These are phyloP conservation scores for Tulasnella calospora DNA, from an alignment of 768 basidiomycete genomes.

Conservation along the genomic window DNA sequence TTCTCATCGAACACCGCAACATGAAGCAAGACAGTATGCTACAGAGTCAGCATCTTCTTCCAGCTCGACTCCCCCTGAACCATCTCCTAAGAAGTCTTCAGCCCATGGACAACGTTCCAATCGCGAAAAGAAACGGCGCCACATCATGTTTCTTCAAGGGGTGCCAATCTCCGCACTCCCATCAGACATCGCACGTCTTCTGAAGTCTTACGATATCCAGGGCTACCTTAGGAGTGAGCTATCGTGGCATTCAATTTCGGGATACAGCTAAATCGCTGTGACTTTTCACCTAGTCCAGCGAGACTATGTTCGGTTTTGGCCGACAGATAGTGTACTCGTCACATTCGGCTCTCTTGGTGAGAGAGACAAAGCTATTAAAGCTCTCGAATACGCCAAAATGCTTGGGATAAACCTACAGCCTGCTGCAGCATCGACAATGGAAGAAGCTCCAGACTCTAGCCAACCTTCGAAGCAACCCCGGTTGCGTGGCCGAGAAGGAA, in stretches of 20 bases:
- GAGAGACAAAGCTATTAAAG: constrained; percentile 41
- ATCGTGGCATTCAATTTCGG: not conserved
- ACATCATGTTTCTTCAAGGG: not conserved
- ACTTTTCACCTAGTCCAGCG: constrained; percentile 45
- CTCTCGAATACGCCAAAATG: constrained; percentile 45
- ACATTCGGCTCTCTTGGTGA: constrained; percentile 49
- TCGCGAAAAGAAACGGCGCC: not conserved
- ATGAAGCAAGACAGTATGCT: not conserved
- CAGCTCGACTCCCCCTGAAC: not conserved
- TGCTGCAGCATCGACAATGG: constrained; percentile 34
- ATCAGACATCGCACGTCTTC: constrained; percentile 46
- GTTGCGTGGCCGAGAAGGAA: constrained; percentile 43
- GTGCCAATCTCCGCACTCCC: constrained; percentile 52
- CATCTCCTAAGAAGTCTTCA: not conserved
- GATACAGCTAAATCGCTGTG: not conserved
- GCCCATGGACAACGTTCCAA: not conserved
- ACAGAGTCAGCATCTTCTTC: not conserved
- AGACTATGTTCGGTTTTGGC: constrained; percentile 56
- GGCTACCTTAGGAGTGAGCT: constrained; percentile 34
- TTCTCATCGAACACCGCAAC: not conserved
- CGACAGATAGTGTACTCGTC: constrained; percentile 56
- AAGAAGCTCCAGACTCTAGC: not conserved
- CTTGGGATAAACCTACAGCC: constrained; percentile 37
- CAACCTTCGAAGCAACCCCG: constrained; percentile 24
- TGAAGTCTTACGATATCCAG: constrained; percentile 37